A percentile compares a stretch with the other conserved stretches of the same genome.
Evolutionary conservation across 1,284 basidiomycete genomes (phyloP).

Genomic region (Trichosporon sp.): DNA sequence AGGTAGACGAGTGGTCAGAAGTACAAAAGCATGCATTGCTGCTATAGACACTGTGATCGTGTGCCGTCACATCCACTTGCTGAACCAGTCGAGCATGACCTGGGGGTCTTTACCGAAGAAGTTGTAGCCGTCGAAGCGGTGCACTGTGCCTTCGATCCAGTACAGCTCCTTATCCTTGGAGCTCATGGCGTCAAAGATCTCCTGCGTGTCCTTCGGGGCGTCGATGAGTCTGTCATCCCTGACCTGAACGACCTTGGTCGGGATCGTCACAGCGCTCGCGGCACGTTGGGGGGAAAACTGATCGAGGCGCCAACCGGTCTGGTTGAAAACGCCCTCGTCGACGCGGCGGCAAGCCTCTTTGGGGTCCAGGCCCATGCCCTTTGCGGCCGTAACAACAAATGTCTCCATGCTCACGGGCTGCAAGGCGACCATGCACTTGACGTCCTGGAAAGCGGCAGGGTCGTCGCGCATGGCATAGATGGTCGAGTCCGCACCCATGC

Average conservation of each 20-base stretch:
- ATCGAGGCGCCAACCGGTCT: background rate
- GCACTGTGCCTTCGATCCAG: conserved; percentile 24
- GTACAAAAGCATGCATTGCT: background rate
- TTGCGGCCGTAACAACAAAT: conserved; percentile 9
- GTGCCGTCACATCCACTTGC: conserved; percentile 3
- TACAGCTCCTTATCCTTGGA: conserved; percentile 22
- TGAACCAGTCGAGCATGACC: conserved; percentile 22
- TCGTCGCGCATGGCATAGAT: conserved; percentile 2
- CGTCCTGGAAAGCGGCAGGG: conserved; percentile 11
- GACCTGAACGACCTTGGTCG: conserved; percentile 22
- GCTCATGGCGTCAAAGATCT: conserved; percentile 23
- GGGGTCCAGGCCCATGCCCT: background rate
- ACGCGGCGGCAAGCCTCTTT: background rate
- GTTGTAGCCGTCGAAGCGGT: conserved; percentile 26
- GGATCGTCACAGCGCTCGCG: background rate
- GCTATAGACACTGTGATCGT: background rate
- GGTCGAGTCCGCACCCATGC: conserved; percentile 21
- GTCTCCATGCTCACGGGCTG: conserved; percentile 18
- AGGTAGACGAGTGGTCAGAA: background rate
- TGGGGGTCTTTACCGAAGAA: conserved; percentile 15
- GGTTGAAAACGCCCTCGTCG: conserved; percentile 15
- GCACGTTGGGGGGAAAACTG: conserved; percentile 15
- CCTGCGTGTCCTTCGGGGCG: conserved; percentile 23
- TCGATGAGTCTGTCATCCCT: conserved; percentile 1
- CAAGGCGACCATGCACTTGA: conserved; percentile 16